Base-by-base conservation (phyloP, 73 alveolate genomes). In the Blepharisma stoltei region DNA sequence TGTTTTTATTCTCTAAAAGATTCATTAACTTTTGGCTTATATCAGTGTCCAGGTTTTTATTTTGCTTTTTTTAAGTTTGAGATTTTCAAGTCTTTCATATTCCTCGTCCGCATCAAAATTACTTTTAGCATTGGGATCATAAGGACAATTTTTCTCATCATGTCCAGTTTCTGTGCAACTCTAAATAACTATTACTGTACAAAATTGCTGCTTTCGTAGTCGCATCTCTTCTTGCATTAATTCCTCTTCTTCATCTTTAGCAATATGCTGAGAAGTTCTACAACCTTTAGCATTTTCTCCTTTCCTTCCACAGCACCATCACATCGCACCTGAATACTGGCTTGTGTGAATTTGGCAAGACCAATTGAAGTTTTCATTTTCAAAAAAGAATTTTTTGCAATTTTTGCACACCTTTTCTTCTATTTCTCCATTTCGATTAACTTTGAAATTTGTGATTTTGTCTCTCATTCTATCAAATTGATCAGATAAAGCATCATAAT, bases 231-330 rank as follows among this genome's bases (percentile, higher is more conserved):
- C 54, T 49, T 50, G 11, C 77, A 86, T 11, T 6, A 37, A 60
- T 38, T 89, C 95, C 8, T 67, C 86, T 20, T 83, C 95, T 55
- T 84, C 95, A 70, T 89, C 95, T 68, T 83, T 85, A 55, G 86
- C 7, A 60, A 85, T 90, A 77, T 89, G 95, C 83, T 85, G 85
- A 37, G 85, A 54, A 55, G 70, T 71, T 37, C 78, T 85, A 79
- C 95, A 89, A 4, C 95, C 95, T 2, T 67, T 86, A 21, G 86
- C 89, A 6, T 89, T 85, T 69, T 85, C 85, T 43, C 45, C 78
- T 6, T 65, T 71, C 47, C 84, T 88, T 0, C 95, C 95, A 38
- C 95, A 89, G 77, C 95, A 89, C 95, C 95, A 89, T 90, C 91
- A 87, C 69, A 87, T 82, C 54, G 66, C 86, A 9, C 89, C 73